Evolutionary conservation across 2,329 filamentous ascomycete species (phyloP), one percentile per base, ranked within the genome.

Genomic region (Sporothrix brunneoviolacea): DNA sequence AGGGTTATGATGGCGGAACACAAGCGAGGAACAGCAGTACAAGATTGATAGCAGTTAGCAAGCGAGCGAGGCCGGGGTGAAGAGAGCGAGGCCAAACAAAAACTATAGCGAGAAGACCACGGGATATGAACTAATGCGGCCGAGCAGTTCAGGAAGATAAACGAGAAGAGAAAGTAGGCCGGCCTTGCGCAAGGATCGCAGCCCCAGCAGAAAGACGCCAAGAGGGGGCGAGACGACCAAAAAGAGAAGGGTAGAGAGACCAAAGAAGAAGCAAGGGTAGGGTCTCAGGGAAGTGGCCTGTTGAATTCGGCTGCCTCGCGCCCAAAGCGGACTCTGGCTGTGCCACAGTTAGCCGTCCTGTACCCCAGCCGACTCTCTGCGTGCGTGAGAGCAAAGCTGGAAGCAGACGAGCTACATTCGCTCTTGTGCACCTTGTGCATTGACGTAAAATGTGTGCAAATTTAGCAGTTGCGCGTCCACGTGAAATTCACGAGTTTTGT

Each of bases 301-400:
- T 28, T 30, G 16, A 30, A 27, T 39, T 28, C 44, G 44, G 38
- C 38, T 32, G 21, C 33, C 32, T 43, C 27, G 28, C 30, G 32
- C 33, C 44, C 39, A 52, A 43, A 44, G 38, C 8, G 41, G 44
- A 48, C 27, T 39, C 19, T 47, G 30, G 18, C 33, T 48, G 44
- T 51, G 38, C 24, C 12, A 52, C 38, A 28, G 12, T 3, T 15
- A 35, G 33, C 32, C 50, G 44, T 46, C 44, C 22, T 52, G 44
- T 48, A 19, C 44, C 10, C 32, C 32, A n/a, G 24, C 18, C 16
- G 32, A 32, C 24, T 10, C 8, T 27, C 21, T 48, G 41, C 44
- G 44, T 48, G 50, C 44, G 44, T 39, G 43, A 42, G 21, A 35
- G 24, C 33, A 48, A 18, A 9, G 6, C 24, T 28, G 24, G 24